Percentiles rank a stretch among this genome's conserved stretches.
Evolutionary conservation across 495 filamentous ascomycete genomes (phyloP).

Genomic region (Daldinia vernicosa): DNA sequence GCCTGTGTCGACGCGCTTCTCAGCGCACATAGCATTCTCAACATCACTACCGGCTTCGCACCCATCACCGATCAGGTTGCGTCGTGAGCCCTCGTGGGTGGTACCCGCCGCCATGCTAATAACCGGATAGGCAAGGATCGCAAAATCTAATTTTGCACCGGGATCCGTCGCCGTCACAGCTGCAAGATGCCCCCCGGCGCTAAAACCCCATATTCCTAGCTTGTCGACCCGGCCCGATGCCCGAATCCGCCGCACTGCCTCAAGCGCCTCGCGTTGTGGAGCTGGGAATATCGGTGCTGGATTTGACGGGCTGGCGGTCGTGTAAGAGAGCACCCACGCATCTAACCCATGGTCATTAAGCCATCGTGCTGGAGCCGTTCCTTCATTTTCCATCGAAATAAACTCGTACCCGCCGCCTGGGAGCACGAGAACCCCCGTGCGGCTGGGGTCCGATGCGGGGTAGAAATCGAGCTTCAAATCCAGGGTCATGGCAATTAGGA

Average conservation of each 20-base stretch:
- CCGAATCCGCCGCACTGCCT: slow-evolving; percentile 17
- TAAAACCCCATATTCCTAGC: slow-evolving; percentile 34
- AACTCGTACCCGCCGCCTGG: slow-evolving; percentile 26
- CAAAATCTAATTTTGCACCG: slow-evolving; percentile 10
- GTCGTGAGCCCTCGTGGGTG: slow-evolving; percentile 16
- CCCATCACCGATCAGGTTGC: slow-evolving; percentile 17
- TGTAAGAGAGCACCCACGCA: slow-evolving; percentile 34
- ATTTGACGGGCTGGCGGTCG: background rate
- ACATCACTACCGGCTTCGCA: background rate
- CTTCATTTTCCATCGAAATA: slow-evolving; percentile 18
- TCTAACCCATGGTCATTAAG: slow-evolving; percentile 19
- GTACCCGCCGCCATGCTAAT: slow-evolving; percentile 18
- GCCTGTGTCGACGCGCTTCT: slow-evolving; percentile 14
- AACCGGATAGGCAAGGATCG: slow-evolving; percentile 26
- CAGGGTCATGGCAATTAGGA: background rate
- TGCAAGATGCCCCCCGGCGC: slow-evolving; percentile 31
- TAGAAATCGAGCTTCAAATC: slow-evolving; percentile 24
- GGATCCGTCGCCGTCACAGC: slow-evolving; percentile 27
- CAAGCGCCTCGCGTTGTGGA: slow-evolving; percentile 12
- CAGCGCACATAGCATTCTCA: slow-evolving; percentile 18
- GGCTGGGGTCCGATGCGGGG: slow-evolving; percentile 15
- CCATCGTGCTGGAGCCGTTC: slow-evolving; percentile 17
- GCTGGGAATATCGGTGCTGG: slow-evolving; percentile 5
- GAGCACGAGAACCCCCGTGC: slow-evolving; percentile 19
- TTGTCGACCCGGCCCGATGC: slow-evolving; percentile 8